Evolutionary conservation across 2,329 filamentous ascomycete species (phyloP).

Genomic region (Pleomassaria siparia): DNA sequence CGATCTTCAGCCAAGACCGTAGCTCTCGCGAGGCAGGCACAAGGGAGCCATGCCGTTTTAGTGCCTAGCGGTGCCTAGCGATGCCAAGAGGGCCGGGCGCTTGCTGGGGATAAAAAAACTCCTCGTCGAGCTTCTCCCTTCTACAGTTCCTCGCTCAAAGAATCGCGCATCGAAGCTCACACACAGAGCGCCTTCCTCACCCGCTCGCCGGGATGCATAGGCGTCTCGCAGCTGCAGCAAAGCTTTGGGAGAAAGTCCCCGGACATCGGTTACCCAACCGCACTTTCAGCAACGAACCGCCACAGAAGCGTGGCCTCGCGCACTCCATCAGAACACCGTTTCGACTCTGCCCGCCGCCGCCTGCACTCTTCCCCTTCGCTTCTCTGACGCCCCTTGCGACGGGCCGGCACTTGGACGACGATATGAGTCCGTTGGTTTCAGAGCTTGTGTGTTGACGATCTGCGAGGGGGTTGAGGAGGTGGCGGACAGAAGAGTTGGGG

Average conservation of each 20-base stretch:
- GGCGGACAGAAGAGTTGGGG: constrained; percentile 18
- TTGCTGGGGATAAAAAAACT: constrained; percentile 22
- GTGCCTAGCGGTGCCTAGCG: constrained; percentile 22
- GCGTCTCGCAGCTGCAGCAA: constrained; percentile 37
- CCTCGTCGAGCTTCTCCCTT: constrained; percentile 23
- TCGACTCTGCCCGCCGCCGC: constrained; percentile 53
- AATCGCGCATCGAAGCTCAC: constrained; percentile 99
- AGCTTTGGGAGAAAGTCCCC: constrained; percentile 99
- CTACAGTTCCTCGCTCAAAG: constrained; percentile 91
- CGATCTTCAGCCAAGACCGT: constrained; percentile 4
- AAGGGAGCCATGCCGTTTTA: constrained; percentile 16
- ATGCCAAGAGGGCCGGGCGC: not conserved
- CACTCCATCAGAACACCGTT: constrained; percentile 51
- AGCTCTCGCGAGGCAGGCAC: constrained; percentile 17
- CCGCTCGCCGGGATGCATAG: not conserved
- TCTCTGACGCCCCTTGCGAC: constrained; percentile 36
- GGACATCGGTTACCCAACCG: constrained; percentile 68
- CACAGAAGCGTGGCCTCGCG: constrained; percentile 95
- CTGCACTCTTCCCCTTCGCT: constrained; percentile 50
- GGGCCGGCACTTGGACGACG: constrained; percentile 69
- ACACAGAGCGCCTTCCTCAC: constrained; percentile 63
- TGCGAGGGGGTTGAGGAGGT: constrained; percentile 35
- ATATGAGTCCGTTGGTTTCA: constrained; percentile 76
- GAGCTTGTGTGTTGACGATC: constrained; percentile 23
- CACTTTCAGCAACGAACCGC: constrained; percentile 95